A percentile compares a stretch with the other conserved stretches of the same genome.
phyloP scores from a whole-genome alignment of 192 early-diverging fungal species.

The Gryganskiella cystojenkinii region DNA sequence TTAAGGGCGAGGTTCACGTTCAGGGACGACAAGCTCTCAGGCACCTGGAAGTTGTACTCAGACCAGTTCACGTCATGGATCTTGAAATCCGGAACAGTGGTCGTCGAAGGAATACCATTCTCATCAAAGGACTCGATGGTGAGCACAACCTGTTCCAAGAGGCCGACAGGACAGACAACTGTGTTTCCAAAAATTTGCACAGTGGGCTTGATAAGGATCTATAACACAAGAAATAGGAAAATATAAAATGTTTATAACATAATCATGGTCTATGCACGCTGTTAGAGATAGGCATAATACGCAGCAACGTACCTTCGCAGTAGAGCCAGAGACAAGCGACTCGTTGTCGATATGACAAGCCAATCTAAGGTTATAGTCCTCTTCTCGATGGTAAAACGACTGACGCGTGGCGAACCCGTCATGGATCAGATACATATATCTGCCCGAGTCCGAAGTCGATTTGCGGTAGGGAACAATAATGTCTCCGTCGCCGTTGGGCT shows the following conservation, averaged over 20 bases:
- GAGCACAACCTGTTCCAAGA: slow-evolving; percentile 53
- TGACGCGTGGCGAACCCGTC: slow-evolving; percentile 53
- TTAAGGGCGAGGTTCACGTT: slow-evolving; percentile 35
- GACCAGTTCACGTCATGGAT: slow-evolving; percentile 35
- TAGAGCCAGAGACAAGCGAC: slow-evolving; percentile 36
- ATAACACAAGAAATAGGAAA: not conserved
- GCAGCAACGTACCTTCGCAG: slow-evolving; percentile 37
- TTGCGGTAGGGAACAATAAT: slow-evolving; percentile 55
- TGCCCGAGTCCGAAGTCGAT: not conserved
- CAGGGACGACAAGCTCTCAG: slow-evolving; percentile 27
- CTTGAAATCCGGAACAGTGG: slow-evolving; percentile 35
- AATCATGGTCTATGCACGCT: not conserved
- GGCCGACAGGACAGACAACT: slow-evolving; percentile 25
- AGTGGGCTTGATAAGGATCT: slow-evolving; percentile 29
- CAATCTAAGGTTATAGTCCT: slow-evolving; percentile 50
- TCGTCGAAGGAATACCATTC: slow-evolving; percentile 27
- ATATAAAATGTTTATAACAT: not conserved
- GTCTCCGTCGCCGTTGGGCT: slow-evolving; percentile 56
- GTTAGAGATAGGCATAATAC: not conserved
- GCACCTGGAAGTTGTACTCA: slow-evolving; percentile 53
- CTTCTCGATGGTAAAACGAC: slow-evolving; percentile 30
- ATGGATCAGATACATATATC: slow-evolving; percentile 41
- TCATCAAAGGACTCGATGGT: slow-evolving; percentile 23
- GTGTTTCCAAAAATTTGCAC: slow-evolving; percentile 5
- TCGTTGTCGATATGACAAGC: slow-evolving; percentile 61